Base-by-base conservation (phyloP, 768 basidiomycete species). In the Rhizopogon vulgaris region DNA sequence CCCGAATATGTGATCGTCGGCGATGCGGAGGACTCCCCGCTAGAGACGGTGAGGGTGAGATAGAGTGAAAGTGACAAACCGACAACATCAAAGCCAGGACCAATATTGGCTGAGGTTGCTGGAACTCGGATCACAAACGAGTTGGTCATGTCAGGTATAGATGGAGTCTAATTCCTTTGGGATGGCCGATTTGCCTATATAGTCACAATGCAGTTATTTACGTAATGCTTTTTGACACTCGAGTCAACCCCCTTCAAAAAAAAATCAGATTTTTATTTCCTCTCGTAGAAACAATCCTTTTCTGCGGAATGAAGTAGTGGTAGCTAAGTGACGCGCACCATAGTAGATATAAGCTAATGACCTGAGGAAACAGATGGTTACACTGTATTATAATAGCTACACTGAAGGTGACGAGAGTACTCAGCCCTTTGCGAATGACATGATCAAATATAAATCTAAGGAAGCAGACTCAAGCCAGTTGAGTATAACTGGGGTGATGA, bases 71-170 rank as follows among this genome's bases (percentile, higher is more conserved):
- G 83, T 0, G 95, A 94, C 56, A 99, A 85, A n/a, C 96, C 96
- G 58, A 97, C 93, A 56, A 98, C 96, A 68, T 99, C 96, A 70
- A 99, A 99, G 24, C 95, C 95, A 38, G 95, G 95, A 2, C 95
- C 95, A 63, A 99, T 94, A 74, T 99, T 99, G 58, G 95, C 95
- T 56, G 94, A 94, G 2, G 95, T 97, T n/a, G 93, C 93, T 9
- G 95, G 95, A 48, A 98, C 87, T 56, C 77, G 80, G 69, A 99
- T 91, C 36, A 73, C 77, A 70, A 93, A 80, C 55, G 49, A 24
- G 38, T 41, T 39, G 25, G 60, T 41, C 68, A 69, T 68, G 54
- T 40, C 52, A 38, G 45, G 32, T 32, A 22, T 22, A n/a, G 28
- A 22, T 34, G 32, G 22, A 22, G 22, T 34, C 32, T 34, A 34